These are phyloP conservation scores for Fusarium dlaminii DNA, from an alignment of 2,329 filamentous ascomycete genomes.

Conservation along the genomic window DNA sequence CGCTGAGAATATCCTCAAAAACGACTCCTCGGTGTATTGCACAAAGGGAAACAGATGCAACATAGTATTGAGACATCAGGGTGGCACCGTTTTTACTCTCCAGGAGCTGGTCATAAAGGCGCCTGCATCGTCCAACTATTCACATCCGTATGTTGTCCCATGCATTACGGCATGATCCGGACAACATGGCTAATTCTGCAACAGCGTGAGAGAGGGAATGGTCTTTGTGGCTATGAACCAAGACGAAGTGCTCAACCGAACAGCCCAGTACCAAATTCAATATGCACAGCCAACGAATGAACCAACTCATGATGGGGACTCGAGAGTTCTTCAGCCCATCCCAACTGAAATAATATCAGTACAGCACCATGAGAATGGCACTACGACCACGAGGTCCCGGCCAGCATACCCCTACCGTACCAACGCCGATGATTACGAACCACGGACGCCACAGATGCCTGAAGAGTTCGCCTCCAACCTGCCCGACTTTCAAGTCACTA, in stretches of 20 bases:
- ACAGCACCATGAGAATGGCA: constrained; percentile 62
- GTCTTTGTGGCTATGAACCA: constrained; percentile 89
- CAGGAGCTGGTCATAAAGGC: constrained; percentile 90
- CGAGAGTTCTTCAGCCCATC: constrained; percentile 26
- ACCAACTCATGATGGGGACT: constrained; percentile 30
- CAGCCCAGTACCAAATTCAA: constrained; percentile 78
- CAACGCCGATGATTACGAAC: constrained; percentile 55
- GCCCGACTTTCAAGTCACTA: constrained; percentile 64
- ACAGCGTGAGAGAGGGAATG: constrained; percentile 87
- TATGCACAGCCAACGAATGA: constrained; percentile 55
- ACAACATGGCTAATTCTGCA: constrained; percentile 24
- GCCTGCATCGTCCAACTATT: constrained; percentile 78
- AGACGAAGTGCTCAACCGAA: constrained; percentile 77
- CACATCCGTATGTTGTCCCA: constrained; percentile 76
- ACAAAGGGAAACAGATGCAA: constrained; percentile 90
- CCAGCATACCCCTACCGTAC: constrained; percentile 54
- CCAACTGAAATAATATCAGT: constrained; percentile 59
- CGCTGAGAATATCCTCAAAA: constrained; percentile 83
- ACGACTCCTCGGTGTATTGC: constrained; percentile 88
- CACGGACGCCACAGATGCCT: constrained; percentile 65
- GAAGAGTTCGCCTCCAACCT: constrained; percentile 60
- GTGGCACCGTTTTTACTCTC: constrained; percentile 81
- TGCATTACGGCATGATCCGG: constrained; percentile 11
- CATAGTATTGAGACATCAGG: constrained; percentile 83
- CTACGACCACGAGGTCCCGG: constrained; percentile 57